phyloP scores from a whole-genome alignment of 768 basidiomycete species.

The Dictyophora rubrovolvata region DNA sequence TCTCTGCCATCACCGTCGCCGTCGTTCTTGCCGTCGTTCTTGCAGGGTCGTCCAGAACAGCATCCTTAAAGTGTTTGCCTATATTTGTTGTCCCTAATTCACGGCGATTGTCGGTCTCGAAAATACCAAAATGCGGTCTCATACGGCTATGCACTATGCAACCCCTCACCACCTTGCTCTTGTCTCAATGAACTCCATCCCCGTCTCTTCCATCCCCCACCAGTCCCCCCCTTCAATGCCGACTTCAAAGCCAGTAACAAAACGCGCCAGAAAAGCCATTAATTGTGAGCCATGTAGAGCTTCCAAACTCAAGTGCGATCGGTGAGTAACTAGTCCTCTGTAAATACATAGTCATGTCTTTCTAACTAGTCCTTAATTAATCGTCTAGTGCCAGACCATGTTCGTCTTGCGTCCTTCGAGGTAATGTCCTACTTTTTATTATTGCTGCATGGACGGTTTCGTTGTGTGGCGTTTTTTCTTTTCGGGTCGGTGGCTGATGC shows the following conservation, averaged over 20 bases:
- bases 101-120: background rate
- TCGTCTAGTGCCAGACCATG: slow-evolving; percentile 68
- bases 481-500: slow-evolving; percentile 9
- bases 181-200: background rate
- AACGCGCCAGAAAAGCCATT: slow-evolving; percentile 78
- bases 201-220: background rate
- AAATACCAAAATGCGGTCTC: background rate
- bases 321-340: slow-evolving; percentile 32
- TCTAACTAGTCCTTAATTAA: background rate
- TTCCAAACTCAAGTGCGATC: slow-evolving; percentile 84
- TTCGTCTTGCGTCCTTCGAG: slow-evolving; percentile 77
- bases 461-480: slow-evolving; percentile 3
- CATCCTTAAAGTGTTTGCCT: no score
- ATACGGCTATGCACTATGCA: background rate
- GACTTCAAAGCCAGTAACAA: slow-evolving; percentile 19
- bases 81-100: no score
- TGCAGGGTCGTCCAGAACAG: no score
- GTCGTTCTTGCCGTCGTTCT: no score
- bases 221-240: background rate
- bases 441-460: background rate
- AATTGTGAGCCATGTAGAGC: slow-evolving; percentile 85
- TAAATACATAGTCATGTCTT: background rate
- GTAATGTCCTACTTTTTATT: slow-evolving; percentile 23
- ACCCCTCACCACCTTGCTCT: background rate
- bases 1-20: no score